Evolutionary conservation across 1,284 basidiomycete genomes (phyloP).

Genomic region (Pseudozyma pruni): DNA sequence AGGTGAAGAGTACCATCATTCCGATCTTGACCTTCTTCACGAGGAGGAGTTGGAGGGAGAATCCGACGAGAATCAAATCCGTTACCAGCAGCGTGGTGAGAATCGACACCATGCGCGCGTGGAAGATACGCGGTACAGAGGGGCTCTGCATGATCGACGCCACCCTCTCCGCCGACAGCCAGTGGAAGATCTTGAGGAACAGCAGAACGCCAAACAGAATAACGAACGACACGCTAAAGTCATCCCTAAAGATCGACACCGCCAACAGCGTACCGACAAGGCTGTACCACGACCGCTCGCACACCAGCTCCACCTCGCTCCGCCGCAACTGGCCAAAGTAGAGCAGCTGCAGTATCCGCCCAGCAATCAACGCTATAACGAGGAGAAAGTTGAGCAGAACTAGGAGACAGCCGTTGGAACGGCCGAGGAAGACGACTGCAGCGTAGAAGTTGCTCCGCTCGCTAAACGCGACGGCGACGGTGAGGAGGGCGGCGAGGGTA

Average conservation of each 20-base stretch:
- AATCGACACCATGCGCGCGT: constrained; percentile 80
- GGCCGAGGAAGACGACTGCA: constrained; percentile 88
- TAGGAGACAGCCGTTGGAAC: constrained; percentile 76
- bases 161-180: constrained; percentile 91
- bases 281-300: constrained; percentile 96
- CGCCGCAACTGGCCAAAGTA: constrained; percentile 91
- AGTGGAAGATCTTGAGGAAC: constrained; percentile 97
- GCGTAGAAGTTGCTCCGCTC: constrained; percentile 93
- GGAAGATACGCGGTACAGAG: constrained; percentile 82
- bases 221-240: constrained; percentile 82
- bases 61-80: constrained; percentile 78
- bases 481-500: constrained; percentile 33
- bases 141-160: constrained; percentile 99
- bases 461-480: constrained; percentile 76
- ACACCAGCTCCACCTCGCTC: constrained; percentile 92
- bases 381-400: constrained; percentile 91
- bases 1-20: constrained; percentile 86
- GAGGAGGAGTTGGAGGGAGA: constrained; percentile 75
- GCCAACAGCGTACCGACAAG: constrained; percentile 94
- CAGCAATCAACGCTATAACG: constrained; percentile 79
- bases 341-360: constrained; percentile 81
- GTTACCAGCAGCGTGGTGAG: constrained; percentile 78
- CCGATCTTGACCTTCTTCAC: constrained; percentile 71
- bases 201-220: constrained; percentile 91
- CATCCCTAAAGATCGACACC: constrained; percentile 88